Base-by-base conservation (phyloP, 805 yeast species). In the Sporopachydermia quercuum region DNA sequence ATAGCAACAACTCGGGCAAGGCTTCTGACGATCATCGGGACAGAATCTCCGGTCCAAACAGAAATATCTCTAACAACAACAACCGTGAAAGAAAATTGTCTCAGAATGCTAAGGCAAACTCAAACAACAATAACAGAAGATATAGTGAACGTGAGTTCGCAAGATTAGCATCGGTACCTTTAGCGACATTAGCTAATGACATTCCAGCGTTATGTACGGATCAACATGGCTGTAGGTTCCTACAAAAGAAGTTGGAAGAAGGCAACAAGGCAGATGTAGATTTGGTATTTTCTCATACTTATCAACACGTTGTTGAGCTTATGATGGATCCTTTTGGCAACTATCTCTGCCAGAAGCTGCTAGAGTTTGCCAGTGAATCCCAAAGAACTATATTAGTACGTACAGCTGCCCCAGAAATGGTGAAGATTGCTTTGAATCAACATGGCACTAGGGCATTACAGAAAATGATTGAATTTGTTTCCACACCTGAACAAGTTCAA, bases 271-370 rank as follows among this genome's bases (percentile, higher is more conserved):
- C 38, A n/a, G 47, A 56, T 19, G 39, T 56, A 27, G 43, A 48
- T 19, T 62, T 76, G 53, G 83, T 91, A 37, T 87, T 85, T 60
- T 74, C 74, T 42, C 96, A 91, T 56, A 81, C 85, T 36, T 72
- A 75, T 47, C 62, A 70, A 30, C 78, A 83, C 49, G 78, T 85
- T 42, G 78, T 83, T 40, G 94, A 85, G 55, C 66, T 91, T 46
- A 89, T 91, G 97, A 71, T 72, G 19, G 95, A 87, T 57, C 95
- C 97, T 4, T 91, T 91, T 63, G 98, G 98, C n/a, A 91, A 91
- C 57, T 91, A 91, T 52, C 65, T 91, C 52, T 74, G 93, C 47
- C 98, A 91, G 60, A 91, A 89, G 57, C 61, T 91, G 41, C 66
- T 91, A 47, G 96, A 87, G 54, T 71, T 76, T 47, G 79, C 86